Base-by-base conservation (phyloP, 768 basidiomycete species). In the Rhodotorula taiwanensis region DNA sequence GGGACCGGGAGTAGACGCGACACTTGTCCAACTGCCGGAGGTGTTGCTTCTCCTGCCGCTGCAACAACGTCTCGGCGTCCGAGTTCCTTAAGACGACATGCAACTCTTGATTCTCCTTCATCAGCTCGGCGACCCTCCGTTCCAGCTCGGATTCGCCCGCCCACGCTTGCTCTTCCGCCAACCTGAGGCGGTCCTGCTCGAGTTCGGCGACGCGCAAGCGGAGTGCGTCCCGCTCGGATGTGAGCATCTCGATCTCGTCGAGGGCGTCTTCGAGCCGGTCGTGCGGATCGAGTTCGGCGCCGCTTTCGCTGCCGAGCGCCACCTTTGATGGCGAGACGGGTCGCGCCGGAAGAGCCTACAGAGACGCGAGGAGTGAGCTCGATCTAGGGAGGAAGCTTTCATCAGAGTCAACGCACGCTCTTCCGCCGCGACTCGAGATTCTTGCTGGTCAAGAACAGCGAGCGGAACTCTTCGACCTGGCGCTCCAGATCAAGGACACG, bases 221-320 rank as follows among this genome's bases (percentile, higher is more conserved):
- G 66, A 65, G 62, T 10, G 88, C 87, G 20, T 80, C 77, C 39
- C 90, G 79, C 41, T 89, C 82, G 9, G 76, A 79, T 77, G 84
- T 87, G 59, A 95, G 82, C 47, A 90, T 87, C 52, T 90, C 88
- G 54, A 98, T 93, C 77, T 98, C 94, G 57, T 72, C 71, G 33
- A 66, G 59, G 8, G 57, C 28, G 39, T 72, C 71, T 28, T 62
- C 52, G 21, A 70, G 51, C 52, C 66, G 56, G 9, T 73, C 72
- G 6, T 64, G 58, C 11, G 41, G 6, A 55, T 20, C 18, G 53
- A 23, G 13, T 34, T 43, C 33, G 56, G 43, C 41, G 55, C 39
- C 9, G 59, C 47, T 1, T 42, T 31, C 25, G 52, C 33, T 13
- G 28, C 27, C 23, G 51, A 31, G 25, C 50, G 54, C 36, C 36